A percentile compares a stretch with the other conserved stretches of the same genome.
Conservation (phyloP, 139 green algal species). For the Pseudopediastrum boryanum region DNA sequence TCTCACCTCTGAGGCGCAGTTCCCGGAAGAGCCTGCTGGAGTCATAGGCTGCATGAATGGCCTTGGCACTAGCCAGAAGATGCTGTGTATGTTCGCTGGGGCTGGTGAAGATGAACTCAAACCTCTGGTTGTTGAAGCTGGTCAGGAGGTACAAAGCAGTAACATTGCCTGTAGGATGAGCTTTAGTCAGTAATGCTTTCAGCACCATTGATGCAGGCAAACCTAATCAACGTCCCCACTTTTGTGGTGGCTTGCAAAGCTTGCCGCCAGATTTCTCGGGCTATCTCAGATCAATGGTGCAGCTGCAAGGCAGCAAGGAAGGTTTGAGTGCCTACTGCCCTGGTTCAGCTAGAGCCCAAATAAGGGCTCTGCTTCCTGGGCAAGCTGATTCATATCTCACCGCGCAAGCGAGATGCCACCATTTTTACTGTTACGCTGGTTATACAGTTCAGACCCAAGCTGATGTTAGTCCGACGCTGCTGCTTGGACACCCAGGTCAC, state of each 20-base stretch:
- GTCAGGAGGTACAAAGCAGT: constrained; percentile 62
- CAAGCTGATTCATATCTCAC: too few species aligned
- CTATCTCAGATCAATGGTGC: too few species aligned
- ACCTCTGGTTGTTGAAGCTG: constrained; percentile 63
- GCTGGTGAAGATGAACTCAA: constrained; percentile 79
- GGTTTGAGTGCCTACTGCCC: too few species aligned
- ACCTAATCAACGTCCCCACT: too few species aligned
- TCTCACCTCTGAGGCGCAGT: constrained; percentile 66
- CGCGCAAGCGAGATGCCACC: constrained; percentile 48
- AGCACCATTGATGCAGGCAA: too few species aligned
- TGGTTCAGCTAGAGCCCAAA: too few species aligned
- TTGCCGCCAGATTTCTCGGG: too few species aligned
- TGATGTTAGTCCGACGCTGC: constrained; percentile 58
- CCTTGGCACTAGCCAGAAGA: not conserved
- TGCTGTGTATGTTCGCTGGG: constrained; percentile 4
- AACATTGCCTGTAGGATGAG: constrained; percentile 46
- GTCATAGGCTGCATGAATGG: constrained; percentile 59
- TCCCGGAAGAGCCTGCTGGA: constrained; percentile 69
- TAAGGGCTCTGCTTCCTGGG: too few species aligned
- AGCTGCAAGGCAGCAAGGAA: too few species aligned
- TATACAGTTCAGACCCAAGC: constrained; percentile 65
- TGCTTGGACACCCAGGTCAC: constrained; percentile 63
- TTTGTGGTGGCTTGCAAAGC: too few species aligned
- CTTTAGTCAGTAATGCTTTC: too few species aligned
- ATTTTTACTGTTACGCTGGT: constrained; percentile 51